Evolutionary conservation across 345 rosid genomes (phyloP).

Genomic region (Populus nigra): DNA sequence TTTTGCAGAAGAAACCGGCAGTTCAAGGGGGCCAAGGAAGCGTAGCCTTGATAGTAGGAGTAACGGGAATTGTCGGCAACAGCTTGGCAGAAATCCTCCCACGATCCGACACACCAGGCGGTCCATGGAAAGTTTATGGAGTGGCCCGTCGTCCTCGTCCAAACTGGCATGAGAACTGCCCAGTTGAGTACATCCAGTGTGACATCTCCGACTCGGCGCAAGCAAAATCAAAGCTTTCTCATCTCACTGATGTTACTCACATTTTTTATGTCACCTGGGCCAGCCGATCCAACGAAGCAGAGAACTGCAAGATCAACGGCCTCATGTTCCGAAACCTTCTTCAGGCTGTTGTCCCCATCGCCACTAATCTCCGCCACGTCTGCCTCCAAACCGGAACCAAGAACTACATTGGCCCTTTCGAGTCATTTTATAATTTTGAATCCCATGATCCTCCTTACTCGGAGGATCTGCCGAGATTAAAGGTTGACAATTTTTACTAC

Average conservation of each 20-base stretch:
- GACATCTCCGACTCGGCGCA: slow-evolving; percentile 8
- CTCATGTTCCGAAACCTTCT: slow-evolving; percentile 9
- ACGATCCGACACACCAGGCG: slow-evolving; percentile 14
- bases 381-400: slow-evolving; percentile 26
- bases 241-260: slow-evolving; percentile 13
- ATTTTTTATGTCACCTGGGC: slow-evolving; percentile 18
- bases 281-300: neutral
- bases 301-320: slow-evolving; percentile 10
- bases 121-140: slow-evolving; percentile 21
- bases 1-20: neutral
- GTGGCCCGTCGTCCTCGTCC: slow-evolving; percentile 16
- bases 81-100: slow-evolving; percentile 23
- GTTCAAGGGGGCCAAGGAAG: neutral
- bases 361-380: slow-evolving; percentile 9
- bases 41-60: neutral
- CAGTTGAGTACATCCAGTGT: slow-evolving; percentile 18
- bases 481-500: slow-evolving; percentile 55
- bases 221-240: slow-evolving; percentile 12
- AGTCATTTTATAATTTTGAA: slow-evolving; percentile 7
- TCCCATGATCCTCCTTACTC: slow-evolving; percentile 61
- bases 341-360: slow-evolving; percentile 44
- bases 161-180: slow-evolving; percentile 10
- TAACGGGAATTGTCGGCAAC: slow-evolving; percentile 10
- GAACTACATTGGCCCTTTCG: slow-evolving; percentile 57
- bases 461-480: slow-evolving; percentile 66